Percentiles rank a stretch among this genome's conserved stretches.
Evolutionary conservation across 768 basidiomycete genomes (phyloP).

Genomic region (Boletellus emodensis): DNA sequence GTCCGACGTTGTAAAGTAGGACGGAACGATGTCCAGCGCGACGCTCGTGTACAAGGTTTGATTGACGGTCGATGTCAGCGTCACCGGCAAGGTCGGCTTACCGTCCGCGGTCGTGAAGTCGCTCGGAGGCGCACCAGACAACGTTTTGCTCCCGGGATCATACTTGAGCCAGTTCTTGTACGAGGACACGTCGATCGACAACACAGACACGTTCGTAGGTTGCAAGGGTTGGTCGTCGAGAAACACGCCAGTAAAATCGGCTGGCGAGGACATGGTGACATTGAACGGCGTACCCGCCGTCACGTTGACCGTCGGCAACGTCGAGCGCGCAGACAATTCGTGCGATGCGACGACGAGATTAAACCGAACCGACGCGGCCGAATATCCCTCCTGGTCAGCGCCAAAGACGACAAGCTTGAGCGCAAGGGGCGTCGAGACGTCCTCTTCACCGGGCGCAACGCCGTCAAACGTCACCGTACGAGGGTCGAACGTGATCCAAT

Average conservation of each 20-base stretch:
- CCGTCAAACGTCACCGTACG: conserved; percentile 73
- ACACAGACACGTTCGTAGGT: conserved; percentile 49
- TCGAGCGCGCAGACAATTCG: conserved; percentile 50
- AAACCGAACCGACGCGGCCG: conserved; percentile 57
- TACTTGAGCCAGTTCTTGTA: conserved; percentile 59
- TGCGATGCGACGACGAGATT: conserved; percentile 63
- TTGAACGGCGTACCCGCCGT: conserved; percentile 55
- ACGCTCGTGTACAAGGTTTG: conserved; percentile 64
- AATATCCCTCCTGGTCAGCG: conserved; percentile 72
- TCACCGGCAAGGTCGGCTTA: conserved; percentile 51
- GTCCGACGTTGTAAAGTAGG: conserved; percentile 60
- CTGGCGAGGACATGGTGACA: conserved; percentile 47
- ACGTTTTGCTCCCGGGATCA: conserved; percentile 48
- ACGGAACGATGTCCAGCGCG: conserved; percentile 61
- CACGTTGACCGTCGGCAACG: conserved; percentile 67
- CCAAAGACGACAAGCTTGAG: conserved; percentile 59
- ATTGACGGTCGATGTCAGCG: conserved; percentile 59
- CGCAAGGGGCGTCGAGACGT: conserved; percentile 36
- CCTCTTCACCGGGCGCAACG: conserved; percentile 53
- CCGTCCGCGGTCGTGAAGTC: conserved; percentile 34
- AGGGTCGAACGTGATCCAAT: conserved; percentile 72
- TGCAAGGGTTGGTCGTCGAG: conserved; percentile 60
- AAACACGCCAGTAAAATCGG: conserved; percentile 59
- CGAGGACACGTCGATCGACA: conserved; percentile 57
- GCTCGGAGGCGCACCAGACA: conserved; percentile 63